phyloP scores from a whole-genome alignment of 768 basidiomycete species.

The Termitomyces sp. region DNA sequence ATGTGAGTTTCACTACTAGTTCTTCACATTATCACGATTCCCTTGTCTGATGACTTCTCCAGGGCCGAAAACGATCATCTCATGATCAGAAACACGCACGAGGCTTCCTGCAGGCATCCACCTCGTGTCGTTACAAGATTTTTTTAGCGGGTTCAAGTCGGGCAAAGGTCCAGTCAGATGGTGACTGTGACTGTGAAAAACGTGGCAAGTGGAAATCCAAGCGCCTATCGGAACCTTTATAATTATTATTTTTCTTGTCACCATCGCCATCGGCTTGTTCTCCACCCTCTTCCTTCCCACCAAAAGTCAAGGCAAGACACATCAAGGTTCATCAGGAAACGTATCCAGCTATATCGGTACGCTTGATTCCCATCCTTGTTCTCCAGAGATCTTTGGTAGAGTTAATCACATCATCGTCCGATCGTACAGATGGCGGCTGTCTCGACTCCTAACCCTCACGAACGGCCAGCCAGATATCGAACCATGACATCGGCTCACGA shows the following conservation, averaged over 20 bases:
- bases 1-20: not conserved
- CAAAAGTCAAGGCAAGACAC: not conserved
- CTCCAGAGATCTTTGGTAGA: not conserved
- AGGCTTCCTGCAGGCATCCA: not conserved
- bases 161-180: not conserved
- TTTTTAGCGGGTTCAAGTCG: not conserved
- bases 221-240: conserved; percentile 1
- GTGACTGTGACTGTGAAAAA: not conserved
- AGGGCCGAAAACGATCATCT: not conserved
- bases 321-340: not conserved
- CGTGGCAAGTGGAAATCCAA: not conserved
- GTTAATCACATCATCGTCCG: not conserved
- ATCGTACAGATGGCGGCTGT: not conserved
- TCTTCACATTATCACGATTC: not conserved
- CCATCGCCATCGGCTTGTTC: not conserved
- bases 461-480: not conserved
- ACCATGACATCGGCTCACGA: no score
- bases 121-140: not conserved
- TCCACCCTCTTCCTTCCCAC: not conserved
- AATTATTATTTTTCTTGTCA: not conserved
- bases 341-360: not conserved
- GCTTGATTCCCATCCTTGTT: not conserved
- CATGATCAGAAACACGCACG: not conserved
- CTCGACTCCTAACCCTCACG: not conserved
- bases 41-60: not conserved